phyloP scores from a whole-genome alignment of 2,329 filamentous ascomycete genomes.

The Fusarium burgessii region DNA sequence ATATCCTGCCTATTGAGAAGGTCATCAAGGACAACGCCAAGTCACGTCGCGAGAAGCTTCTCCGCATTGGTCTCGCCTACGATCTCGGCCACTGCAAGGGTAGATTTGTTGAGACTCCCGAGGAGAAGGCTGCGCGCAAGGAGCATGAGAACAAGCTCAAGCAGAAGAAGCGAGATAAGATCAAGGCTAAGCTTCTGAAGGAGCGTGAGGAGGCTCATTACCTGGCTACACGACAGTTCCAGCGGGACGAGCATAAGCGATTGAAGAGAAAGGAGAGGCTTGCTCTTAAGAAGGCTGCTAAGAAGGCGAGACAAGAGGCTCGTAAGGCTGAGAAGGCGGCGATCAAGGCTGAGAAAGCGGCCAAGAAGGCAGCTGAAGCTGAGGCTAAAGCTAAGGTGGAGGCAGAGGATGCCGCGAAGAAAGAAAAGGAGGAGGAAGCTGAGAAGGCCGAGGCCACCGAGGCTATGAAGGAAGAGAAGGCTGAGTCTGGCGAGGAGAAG shows the following conservation, averaged over 20 bases:
- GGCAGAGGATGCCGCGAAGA: constrained; percentile 43
- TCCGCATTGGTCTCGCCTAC: constrained; percentile 76
- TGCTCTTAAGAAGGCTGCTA: constrained; percentile 76
- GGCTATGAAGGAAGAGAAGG: constrained; percentile 4
- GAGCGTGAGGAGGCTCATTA: constrained; percentile 55
- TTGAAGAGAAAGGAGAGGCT: constrained; percentile 83
- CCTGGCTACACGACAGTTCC: constrained; percentile 53
- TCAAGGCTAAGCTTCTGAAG: constrained; percentile 57
- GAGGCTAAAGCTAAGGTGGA: constrained; percentile 10
- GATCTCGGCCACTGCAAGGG: constrained; percentile 78
- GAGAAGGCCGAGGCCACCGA: constrained; percentile 28
- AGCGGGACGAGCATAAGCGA: constrained; percentile 46
- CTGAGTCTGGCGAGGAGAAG: constrained; percentile 6
- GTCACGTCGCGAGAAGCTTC: constrained; percentile 76
- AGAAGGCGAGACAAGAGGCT: constrained; percentile 41
- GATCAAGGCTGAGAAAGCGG: constrained; percentile 30
- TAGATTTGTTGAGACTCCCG: constrained; percentile 60
- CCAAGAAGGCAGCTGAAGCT: constrained; percentile 34
- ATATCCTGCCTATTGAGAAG: constrained; percentile 69
- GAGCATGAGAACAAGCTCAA: constrained; percentile 59
- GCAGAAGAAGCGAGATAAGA: constrained; percentile 52
- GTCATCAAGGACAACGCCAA: constrained; percentile 75
- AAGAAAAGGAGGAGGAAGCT: constrained; percentile 28
- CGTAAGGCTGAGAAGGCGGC: constrained; percentile 36
- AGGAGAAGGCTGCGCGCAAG: constrained; percentile 61